Base-by-base conservation (phyloP, 108 stramenopile species). In the Fistulifera pelliculosa region DNA sequence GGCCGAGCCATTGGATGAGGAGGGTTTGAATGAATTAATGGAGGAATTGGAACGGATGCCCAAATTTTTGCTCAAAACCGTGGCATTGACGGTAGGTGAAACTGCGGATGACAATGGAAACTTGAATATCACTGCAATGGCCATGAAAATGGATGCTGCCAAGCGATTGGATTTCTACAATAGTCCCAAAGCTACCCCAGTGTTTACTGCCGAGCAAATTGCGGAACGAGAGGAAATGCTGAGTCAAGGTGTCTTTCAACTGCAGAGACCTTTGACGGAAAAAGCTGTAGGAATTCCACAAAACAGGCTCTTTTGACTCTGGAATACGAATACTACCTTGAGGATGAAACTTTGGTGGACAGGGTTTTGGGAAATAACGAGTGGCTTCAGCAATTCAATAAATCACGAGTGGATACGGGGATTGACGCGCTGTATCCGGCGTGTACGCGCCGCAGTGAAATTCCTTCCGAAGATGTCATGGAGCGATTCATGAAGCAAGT, bases 371-470 rank as follows among this genome's bases (percentile, higher is more conserved):
- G 48, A 15, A 49, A 59, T 1, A 48, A 64, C 8, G 54, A 71
- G 4, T 54, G 56, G 45, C 47, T 67, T 13, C 27, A 62, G 7
- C 52, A 57, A 49, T 31, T 64, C 14, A 65, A 66, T n/a, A 25
- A 39, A 27, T 41, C 54, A 41, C 47, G 38, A 2, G 27, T 59
- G 7, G 70, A 64, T 45, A 15, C 35, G 0, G 38, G 26, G 0
- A 54, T 58, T 18, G 47, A 60, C 44, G 15, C 54, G 14, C 57
- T 83, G 15, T 90, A 77, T 52, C 89, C 89, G 10, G 63, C 77
- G 51, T 86, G 84, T 15, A 79, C 70, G 6, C 64, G 80, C 0
- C 82, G 80, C 38, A 77, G 81, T 59, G 56, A 65, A 12, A 65
- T 70, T 6, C 72, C 77, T 3, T 78, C 76, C 18, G 31, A 64